Evolutionary conservation across 441 rosid genomes (phyloP).

Genomic region (Erysimum pusillum): DNA sequence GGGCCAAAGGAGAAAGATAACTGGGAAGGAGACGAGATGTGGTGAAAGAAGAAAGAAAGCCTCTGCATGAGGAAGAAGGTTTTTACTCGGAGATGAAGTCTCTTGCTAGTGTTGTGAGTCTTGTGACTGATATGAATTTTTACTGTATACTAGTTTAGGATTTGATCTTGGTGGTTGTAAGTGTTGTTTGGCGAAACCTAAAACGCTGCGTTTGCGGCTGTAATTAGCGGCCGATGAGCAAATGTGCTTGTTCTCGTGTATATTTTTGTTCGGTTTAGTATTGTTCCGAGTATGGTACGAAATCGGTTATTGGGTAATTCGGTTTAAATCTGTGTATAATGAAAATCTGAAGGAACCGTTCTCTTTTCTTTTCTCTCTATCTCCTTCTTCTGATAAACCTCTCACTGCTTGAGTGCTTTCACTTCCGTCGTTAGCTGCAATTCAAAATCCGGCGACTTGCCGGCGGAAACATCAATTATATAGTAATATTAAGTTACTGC

Average conservation of each 20-base stretch:
- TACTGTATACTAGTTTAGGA: constrained; percentile 17
- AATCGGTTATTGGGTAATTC: constrained; percentile 5
- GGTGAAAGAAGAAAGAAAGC: constrained; percentile 29
- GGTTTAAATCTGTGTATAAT: neutral
- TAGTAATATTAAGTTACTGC: neutral
- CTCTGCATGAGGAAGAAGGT: neutral
- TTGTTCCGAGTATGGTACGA: constrained; percentile 8
- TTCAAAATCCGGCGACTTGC: constrained; percentile 31
- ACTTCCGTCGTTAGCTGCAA: constrained; percentile 5
- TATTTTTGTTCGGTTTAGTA: constrained; percentile 5
- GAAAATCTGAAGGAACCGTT: constrained; percentile 33
- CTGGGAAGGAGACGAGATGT: constrained; percentile 77
- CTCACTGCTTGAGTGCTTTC: constrained; percentile 14
- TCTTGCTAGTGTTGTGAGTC: neutral
- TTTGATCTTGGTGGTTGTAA: constrained; percentile 10
- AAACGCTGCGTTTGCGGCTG: constrained; percentile 6
- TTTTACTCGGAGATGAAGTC: constrained; percentile 7
- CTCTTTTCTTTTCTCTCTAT: constrained; percentile 24
- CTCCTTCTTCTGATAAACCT: constrained; percentile 34
- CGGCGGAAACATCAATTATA: neutral
- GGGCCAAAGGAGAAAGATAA: constrained; percentile 83
- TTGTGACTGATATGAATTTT: constrained; percentile 15
- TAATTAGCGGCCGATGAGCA: constrained; percentile 14
- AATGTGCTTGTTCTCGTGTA: neutral
- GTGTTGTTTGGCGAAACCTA: constrained; percentile 9